phyloP scores from a whole-genome alignment of 805 yeast species.

The Kuraishia cidri region DNA sequence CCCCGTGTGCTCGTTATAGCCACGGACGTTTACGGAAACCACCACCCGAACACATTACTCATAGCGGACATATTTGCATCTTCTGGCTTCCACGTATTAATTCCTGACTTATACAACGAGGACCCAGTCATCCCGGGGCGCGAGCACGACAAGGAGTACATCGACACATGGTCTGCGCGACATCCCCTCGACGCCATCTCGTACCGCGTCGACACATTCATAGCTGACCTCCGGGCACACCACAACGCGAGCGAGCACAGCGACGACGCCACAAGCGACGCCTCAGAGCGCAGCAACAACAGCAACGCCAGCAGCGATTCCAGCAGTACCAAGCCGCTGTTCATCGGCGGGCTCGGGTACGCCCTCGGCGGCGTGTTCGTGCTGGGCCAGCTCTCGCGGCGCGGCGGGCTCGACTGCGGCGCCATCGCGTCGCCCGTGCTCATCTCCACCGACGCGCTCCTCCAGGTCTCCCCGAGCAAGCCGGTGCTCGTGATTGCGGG shows the following conservation, averaged over 20 bases:
- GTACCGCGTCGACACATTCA: not conserved
- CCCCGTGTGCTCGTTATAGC: constrained; percentile 50
- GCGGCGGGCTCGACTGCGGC: constrained; percentile 35
- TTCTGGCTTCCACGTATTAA: constrained; percentile 52
- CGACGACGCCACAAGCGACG: too few species aligned
- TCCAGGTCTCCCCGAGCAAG: constrained; percentile 43
- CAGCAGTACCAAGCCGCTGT: constrained; percentile 3
- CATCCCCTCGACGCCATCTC: constrained; percentile 24
- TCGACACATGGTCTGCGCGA: constrained; percentile 38
- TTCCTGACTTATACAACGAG: constrained; percentile 69
- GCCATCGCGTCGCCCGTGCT: constrained; percentile 85
- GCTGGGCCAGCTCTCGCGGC: constrained; percentile 37
- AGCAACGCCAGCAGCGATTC: too few species aligned
- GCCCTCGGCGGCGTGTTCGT: constrained; percentile 80
- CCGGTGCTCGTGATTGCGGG: constrained; percentile 74
- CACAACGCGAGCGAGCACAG: constrained; percentile 4
- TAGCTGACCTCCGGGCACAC: not conserved
- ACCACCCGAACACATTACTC: constrained; percentile 45
- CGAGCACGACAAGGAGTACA: constrained; percentile 9
- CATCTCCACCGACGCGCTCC: constrained; percentile 58
- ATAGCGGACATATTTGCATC: constrained; percentile 60
- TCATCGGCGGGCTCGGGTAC: constrained; percentile 48
- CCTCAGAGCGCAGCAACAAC: too few species aligned
- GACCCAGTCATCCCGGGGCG: constrained; percentile 24
- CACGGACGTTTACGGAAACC: constrained; percentile 65